Conservation (phyloP, 352 stramenopile species). For the Pythium plurisporium region DNA sequence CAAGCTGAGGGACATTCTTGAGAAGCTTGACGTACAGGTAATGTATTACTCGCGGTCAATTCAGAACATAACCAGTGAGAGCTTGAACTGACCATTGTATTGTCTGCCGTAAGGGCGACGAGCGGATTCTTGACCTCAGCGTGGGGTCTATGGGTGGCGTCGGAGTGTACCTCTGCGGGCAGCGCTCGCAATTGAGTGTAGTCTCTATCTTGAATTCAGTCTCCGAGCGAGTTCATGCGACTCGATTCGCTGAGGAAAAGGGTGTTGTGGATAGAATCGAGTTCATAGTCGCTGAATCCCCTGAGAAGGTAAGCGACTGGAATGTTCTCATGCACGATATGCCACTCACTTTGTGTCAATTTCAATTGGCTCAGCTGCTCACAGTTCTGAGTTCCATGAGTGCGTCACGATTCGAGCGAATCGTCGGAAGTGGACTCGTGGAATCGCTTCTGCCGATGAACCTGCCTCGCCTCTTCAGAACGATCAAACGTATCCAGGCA, state of each 20-base stretch:
- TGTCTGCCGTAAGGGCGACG: slow-evolving; percentile 26
- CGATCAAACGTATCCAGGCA: slow-evolving; percentile 58
- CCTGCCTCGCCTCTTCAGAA: slow-evolving; percentile 49
- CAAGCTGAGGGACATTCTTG: slow-evolving; percentile 64
- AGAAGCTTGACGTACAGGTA: slow-evolving; percentile 60
- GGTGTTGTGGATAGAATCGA: slow-evolving; percentile 59
- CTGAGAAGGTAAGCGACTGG: slow-evolving; percentile 34
- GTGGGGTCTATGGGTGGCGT: slow-evolving; percentile 80
- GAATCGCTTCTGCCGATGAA: slow-evolving; percentile 45
- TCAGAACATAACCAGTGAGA: too few relatives aligned
- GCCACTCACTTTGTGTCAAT: background rate
- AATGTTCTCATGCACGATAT: background rate
- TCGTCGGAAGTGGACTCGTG: slow-evolving; percentile 51
- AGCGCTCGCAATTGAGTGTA: slow-evolving; percentile 37
- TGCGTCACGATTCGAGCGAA: slow-evolving; percentile 62
- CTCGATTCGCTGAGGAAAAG: slow-evolving; percentile 55
- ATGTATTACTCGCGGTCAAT: background rate
- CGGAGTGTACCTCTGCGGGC: slow-evolving; percentile 64
- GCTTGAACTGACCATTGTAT: background rate
- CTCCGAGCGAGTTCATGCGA: slow-evolving; percentile 53
- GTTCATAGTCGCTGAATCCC: slow-evolving; percentile 62
- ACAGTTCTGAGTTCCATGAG: slow-evolving; percentile 50
- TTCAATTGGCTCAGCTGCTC: slow-evolving; percentile 33
- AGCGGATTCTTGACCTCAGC: slow-evolving; percentile 78
- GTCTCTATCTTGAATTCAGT: slow-evolving; percentile 55